Percentiles rank a stretch among this genome's conserved stretches.
Evolutionary conservation across 805 yeast species (phyloP).

Genomic region (Wickerhamiella hasegawae): DNA sequence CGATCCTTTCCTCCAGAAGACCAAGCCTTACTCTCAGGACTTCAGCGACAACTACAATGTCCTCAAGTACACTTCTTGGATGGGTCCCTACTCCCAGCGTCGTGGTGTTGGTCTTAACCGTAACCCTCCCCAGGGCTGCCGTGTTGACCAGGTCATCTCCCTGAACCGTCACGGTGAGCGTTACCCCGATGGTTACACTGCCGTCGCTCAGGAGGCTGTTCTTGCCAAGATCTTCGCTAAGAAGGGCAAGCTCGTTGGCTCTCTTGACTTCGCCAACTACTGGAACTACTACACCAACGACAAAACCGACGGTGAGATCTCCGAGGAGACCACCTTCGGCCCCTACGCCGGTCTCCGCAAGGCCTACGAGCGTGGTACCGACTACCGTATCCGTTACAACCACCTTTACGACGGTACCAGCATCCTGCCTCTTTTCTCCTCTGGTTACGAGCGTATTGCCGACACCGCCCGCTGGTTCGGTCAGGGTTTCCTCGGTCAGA

Average conservation of each 20-base stretch:
- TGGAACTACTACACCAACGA: conserved; percentile 30
- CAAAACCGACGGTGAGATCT: conserved; percentile 26
- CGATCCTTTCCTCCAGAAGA: conserved; percentile 4
- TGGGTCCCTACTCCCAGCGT: conserved; percentile 35
- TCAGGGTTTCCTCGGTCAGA: conserved; percentile 16
- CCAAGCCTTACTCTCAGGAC: conserved; percentile 15
- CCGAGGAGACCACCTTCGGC: conserved; percentile 34
- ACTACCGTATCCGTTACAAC: conserved; percentile 33
- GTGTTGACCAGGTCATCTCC: conserved; percentile 37
- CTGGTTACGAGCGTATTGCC: conserved; percentile 34
- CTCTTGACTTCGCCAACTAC: conserved; percentile 30
- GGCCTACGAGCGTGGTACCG: conserved; percentile 33
- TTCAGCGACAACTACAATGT: conserved; percentile 30
- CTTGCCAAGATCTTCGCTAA: conserved; percentile 6
- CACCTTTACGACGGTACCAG: conserved; percentile 26
- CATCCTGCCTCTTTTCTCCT: conserved; percentile 35
- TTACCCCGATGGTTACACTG: conserved; percentile 24
- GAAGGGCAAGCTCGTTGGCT: conserved; percentile 20
- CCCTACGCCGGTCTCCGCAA: conserved; percentile 39
- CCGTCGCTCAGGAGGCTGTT: conserved; percentile 4
- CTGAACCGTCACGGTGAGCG: conserved; percentile 46
- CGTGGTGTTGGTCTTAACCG: conserved; percentile 37
- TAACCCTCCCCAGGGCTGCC: conserved; percentile 35
- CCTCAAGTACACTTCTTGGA: conserved; percentile 32
- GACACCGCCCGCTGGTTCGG: conserved; percentile 19